phyloP scores from a whole-genome alignment of 495 filamentous ascomycete species.

The Podospora tetraspora region DNA sequence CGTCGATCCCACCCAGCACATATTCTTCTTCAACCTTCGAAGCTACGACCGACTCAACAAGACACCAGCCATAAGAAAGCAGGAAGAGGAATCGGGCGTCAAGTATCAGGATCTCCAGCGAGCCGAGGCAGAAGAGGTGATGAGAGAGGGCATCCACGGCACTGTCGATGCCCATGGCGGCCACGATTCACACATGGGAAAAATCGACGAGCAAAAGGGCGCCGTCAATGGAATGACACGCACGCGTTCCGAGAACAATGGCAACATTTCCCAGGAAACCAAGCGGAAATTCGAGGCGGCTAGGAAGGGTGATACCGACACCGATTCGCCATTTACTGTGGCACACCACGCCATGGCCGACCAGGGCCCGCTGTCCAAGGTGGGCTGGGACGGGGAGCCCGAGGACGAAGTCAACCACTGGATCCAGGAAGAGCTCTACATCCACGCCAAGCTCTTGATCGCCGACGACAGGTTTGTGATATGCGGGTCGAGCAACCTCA shows the following conservation, averaged over 20 bases:
- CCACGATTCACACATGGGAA: conserved; percentile 38
- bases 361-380: conserved; percentile 58
- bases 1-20: conserved; percentile 71
- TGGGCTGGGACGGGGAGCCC: conserved; percentile 61
- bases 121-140: conserved; percentile 78
- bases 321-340: conserved; percentile 58
- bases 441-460: conserved; percentile 85
- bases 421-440: conserved; percentile 91
- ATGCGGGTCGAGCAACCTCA: conserved; percentile 87
- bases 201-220: conserved; percentile 31
- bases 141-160: conserved; percentile 67
- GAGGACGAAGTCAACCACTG: conserved; percentile 77
- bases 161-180: conserved; percentile 41
- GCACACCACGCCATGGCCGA: conserved; percentile 77
- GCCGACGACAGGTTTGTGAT: conserved; percentile 77
- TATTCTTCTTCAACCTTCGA: conserved; percentile 89
- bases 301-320: conserved; percentile 39
- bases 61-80: conserved; percentile 58
- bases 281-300: conserved; percentile 62
- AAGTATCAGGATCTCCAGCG: conserved; percentile 80
- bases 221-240: conserved; percentile 34
- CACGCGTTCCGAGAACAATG: neutral
- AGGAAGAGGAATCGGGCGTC: conserved; percentile 74
- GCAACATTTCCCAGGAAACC: conserved; percentile 32
- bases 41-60: conserved; percentile 88